Conservation (phyloP, 805 yeast species). For the Starmerella geochares region DNA sequence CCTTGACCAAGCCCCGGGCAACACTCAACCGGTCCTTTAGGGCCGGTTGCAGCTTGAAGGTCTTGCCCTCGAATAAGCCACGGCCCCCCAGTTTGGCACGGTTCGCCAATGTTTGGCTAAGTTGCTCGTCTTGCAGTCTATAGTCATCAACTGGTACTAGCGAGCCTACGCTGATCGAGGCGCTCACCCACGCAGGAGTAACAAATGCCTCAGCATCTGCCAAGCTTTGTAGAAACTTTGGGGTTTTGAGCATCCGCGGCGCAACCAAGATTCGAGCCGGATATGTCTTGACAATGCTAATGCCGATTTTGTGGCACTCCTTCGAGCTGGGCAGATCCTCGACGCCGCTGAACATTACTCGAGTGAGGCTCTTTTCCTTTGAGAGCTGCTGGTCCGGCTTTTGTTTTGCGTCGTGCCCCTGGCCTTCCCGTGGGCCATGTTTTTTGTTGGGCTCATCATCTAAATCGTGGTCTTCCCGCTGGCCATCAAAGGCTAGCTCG, state of each 20-base stretch:
- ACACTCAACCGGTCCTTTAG: conserved; percentile 53
- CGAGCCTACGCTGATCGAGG: conserved; percentile 21
- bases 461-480: too few species aligned
- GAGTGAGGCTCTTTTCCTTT: conserved; percentile 5
- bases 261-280: conserved; percentile 47
- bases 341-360: conserved; percentile 27
- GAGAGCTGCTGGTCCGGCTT: not conserved
- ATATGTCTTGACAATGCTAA: conserved; percentile 37
- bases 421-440: too few species aligned
- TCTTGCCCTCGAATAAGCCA: conserved; percentile 40
- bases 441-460: too few species aligned
- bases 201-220: conserved; percentile 37
- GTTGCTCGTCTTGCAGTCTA: conserved; percentile 18
- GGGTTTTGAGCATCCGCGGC: conserved; percentile 75
- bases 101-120: conserved; percentile 13
- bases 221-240: conserved; percentile 66
- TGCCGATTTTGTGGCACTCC: conserved; percentile 41
- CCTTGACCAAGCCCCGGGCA: conserved; percentile 45
- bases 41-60: conserved; percentile 46
- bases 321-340: conserved; percentile 23
- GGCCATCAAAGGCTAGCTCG: too few species aligned
- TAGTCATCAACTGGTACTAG: conserved; percentile 24
- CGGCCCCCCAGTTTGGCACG: conserved; percentile 13
- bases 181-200: conserved; percentile 26
- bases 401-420: not conserved